Base-by-base conservation (phyloP, 2,329 filamentous ascomycete species). In the Knufia fluminis region DNA sequence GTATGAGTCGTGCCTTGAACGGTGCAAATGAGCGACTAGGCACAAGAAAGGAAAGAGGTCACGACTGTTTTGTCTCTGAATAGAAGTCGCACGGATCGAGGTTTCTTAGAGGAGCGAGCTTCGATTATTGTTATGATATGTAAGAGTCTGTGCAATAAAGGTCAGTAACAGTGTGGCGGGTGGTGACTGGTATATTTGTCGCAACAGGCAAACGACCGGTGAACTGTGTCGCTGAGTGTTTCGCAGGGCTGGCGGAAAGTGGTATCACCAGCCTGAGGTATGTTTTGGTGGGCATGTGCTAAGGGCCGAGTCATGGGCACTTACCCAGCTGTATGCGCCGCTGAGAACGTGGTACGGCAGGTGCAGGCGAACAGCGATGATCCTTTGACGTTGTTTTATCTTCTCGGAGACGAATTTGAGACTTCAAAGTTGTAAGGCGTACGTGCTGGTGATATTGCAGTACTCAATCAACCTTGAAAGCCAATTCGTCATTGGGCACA, bases 11-110 rank as follows among this genome's bases (percentile, higher is more conserved):
- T 28, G 45, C 45, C 45, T 48, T 28, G 23, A 28, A 31, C 26
- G 23, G 33, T 31, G 39, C 45, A 40, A 48, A 48, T 39, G 45
- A 48, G 45, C 19, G 45, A 48, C 45, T 48, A 40, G 45, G 33
- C 45, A 40, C 45, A 33, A 31, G 35, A 48, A 40, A 48, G 35
- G 45, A 40, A 39, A 48, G 45, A 39, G 45, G n/a, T 40, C 45
- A 40, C 33, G 45, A 48, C 26, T 31, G 33, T 16, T 17, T 17
- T 6, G 16, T 14, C 33, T 36, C 26, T 6, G 33, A 14, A 8
- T 17, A 36, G 33, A 36, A 17, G 33, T 36, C 33, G 33, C 33
- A 16, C n/a, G 33, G 33, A 6, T 31, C 33, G 33, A 36, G 33
- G 6, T 14, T 36, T 36, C 16, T 4, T 36, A 16, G 33, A 17